Evolutionary conservation across 2,329 filamentous ascomycete species (phyloP).

Genomic region (Curvularia verruculosa): DNA sequence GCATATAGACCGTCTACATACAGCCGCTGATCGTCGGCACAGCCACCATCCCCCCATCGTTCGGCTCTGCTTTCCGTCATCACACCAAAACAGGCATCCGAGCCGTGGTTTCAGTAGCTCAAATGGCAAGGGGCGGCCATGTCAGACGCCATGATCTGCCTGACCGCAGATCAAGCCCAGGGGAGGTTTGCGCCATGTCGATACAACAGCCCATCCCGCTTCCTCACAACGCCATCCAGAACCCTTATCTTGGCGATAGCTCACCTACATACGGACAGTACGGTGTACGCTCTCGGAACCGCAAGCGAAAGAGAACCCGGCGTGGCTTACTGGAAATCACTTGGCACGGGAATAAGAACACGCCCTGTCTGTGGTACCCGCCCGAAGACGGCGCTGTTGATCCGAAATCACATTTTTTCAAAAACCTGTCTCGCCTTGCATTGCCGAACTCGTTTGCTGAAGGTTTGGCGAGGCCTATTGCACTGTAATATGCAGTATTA

Average conservation of each 20-base stretch:
- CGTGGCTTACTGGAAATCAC: slow-evolving; percentile 9
- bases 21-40: slow-evolving; percentile 6
- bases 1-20: slow-evolving; percentile 5
- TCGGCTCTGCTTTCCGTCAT: slow-evolving; percentile 6
- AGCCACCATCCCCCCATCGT: slow-evolving; percentile 8
- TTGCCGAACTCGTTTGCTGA: neutral
- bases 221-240: neutral
- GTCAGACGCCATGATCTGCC: neutral
- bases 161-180: neutral
- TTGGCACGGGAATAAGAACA: slow-evolving; percentile 12
- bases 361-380: slow-evolving; percentile 1
- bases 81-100: neutral
- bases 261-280: too few relatives aligned
- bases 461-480: slow-evolving; percentile 2
- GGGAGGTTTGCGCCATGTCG: neutral
- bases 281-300: neutral
- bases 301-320: slow-evolving; percentile 12
- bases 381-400: slow-evolving; percentile 5
- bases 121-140: neutral
- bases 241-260: slow-evolving; percentile 1
- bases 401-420: slow-evolving; percentile 3
- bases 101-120: neutral
- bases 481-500: neutral
- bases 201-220: neutral
- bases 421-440: neutral